Base-by-base conservation (phyloP, 78 protist genomes). In the Polysphondylium violaceum region DNA sequence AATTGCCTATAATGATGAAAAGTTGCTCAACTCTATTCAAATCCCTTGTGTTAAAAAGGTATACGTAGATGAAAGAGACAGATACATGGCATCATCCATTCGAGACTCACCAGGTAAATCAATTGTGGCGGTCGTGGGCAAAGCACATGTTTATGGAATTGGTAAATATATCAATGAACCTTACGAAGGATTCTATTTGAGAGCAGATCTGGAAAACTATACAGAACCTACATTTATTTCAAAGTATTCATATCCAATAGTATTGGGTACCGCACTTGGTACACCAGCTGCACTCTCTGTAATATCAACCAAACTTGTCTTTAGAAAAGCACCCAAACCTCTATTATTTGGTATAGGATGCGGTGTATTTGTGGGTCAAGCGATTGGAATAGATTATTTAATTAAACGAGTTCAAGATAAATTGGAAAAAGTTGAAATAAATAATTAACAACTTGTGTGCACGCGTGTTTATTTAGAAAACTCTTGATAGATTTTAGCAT, bases 51-150 rank as follows among this genome's bases (percentile, higher is more conserved):
- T 51, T 36, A 25, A 43, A 36, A 43, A 69, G 17, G 53, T 71
- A 16, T 27, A 67, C 4, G 41, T 79, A 7, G 55, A 79, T 36
- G 89, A 79, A 68, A 64, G 89, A 38, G 89, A 79, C 41, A 3
- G 14, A 68, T 79, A 29, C 21, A 79, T 79, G 89, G 89, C 89
- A 12, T 67, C 77, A 27, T 33, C 64, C 16, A 19, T 79, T 3
- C 29, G 89, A 79, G 89, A 79, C 27, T 11, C 75, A 14, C 67
- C 76, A 36, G 50, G 77, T 27, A 79, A 79, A n/a, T 36, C 21
- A 19, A 67, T 79, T 35, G 67, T 79, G 11, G 89, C 76, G 9
- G 74, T 79, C 11, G 89, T 79, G 50, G 89, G 89, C 29, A 79
- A 58, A 55, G 89, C 61, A 19, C 89, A 79, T 79, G 17, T 79